These are phyloP conservation scores for Ricinus communis DNA, from an alignment of 345 rosid genomes.

Conservation along the genomic window DNA sequence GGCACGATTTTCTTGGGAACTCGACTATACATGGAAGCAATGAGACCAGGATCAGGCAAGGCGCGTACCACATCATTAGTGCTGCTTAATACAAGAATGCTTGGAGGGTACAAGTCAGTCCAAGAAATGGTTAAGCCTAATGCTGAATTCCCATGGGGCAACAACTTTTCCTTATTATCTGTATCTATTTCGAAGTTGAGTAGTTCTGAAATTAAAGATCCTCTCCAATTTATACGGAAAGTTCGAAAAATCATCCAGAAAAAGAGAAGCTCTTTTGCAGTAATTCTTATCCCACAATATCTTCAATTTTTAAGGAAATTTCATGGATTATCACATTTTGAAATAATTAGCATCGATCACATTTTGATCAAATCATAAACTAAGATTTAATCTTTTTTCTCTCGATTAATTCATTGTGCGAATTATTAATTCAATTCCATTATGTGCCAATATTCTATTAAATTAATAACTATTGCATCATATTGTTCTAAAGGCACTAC, in stretches of 20 bases:
- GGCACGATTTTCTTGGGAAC: slow-evolving; percentile 48
- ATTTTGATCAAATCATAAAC: too few species aligned
- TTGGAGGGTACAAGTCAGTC: slow-evolving; percentile 43
- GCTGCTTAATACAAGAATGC: slow-evolving; percentile 44
- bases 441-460: too few species aligned
- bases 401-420: too few species aligned
- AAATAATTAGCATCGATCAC: too few species aligned
- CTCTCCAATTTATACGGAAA: slow-evolving; percentile 37
- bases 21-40: slow-evolving; percentile 46
- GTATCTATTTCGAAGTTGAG: slow-evolving; percentile 26
- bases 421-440: too few species aligned
- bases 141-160: slow-evolving; percentile 44
- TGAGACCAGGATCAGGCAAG: slow-evolving; percentile 16
- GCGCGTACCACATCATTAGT: slow-evolving; percentile 40
- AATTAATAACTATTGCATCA: too few species aligned
- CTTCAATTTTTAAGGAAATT: slow-evolving; percentile 25
- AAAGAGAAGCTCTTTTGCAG: slow-evolving; percentile 32
- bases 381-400: too few species aligned
- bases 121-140: slow-evolving; percentile 44
- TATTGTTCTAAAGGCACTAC: too few species aligned
- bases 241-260: slow-evolving; percentile 30
- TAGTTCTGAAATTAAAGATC: slow-evolving; percentile 14
- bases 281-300: slow-evolving; percentile 28
- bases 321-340: too few species aligned
- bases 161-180: slow-evolving; percentile 39